Conservation (phyloP, 306 rosid species). For the Pyrus bretschneideri region DNA sequence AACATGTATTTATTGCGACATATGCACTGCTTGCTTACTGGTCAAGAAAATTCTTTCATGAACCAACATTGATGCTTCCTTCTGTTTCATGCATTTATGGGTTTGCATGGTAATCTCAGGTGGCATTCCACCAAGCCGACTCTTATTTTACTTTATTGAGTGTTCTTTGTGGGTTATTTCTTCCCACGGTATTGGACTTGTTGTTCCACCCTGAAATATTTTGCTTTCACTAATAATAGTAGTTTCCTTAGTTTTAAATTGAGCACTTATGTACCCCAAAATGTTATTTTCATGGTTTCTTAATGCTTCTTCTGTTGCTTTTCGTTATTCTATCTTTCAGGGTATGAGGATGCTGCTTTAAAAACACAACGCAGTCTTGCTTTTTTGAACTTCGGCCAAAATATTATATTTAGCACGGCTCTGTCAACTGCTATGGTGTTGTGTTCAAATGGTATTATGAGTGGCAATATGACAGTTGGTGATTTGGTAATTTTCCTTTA, state of each 20-base stretch:
- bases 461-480: constrained; percentile 84
- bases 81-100: not conserved
- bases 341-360: constrained; percentile 91
- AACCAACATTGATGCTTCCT: not conserved
- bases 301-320: constrained; percentile 22
- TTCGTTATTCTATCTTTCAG: constrained; percentile 35
- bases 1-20: not conserved
- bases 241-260: not conserved
- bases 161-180: not conserved
- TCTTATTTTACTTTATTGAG: not conserved
- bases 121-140: not conserved
- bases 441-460: constrained; percentile 79
- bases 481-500: constrained; percentile 70
- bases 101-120: not conserved
- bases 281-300: constrained; percentile 4
- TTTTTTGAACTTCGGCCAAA: constrained; percentile 86
- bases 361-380: constrained; percentile 93
- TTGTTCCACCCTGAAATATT: not conserved
- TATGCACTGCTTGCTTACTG: not conserved
- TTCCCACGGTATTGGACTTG: not conserved
- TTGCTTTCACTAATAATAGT: not conserved
- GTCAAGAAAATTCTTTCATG: not conserved
- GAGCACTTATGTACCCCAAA: not conserved
- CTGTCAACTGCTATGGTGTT: constrained; percentile 95
- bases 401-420: constrained; percentile 82